Conservation (phyloP, 2,329 filamentous ascomycete genomes). For the Salinomyces thailandicus region DNA sequence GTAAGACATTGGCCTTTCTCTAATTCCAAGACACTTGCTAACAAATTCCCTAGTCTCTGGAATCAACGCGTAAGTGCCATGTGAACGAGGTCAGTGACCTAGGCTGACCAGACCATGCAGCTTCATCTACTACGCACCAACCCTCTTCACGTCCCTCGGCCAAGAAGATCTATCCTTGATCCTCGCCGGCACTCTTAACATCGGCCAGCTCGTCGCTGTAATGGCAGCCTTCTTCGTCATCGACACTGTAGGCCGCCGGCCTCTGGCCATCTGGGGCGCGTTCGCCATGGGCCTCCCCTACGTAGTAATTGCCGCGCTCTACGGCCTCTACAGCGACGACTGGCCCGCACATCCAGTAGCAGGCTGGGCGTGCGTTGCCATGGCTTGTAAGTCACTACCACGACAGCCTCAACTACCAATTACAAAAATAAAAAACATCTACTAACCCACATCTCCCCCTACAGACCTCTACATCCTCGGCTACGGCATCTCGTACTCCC, state of each 20-base stretch:
- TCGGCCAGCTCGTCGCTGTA: not conserved
- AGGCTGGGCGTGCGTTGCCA: constrained; percentile 25
- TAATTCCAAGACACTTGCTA: not conserved
- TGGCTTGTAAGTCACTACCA: constrained; percentile 1
- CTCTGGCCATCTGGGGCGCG: constrained; percentile 30
- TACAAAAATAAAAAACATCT: no score
- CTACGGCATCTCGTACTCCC: constrained; percentile 46
- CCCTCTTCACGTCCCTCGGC: not conserved
- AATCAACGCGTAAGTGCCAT: not conserved
- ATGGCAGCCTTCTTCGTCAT: constrained; percentile 23
- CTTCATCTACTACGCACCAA: not conserved
- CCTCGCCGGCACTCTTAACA: not conserved
- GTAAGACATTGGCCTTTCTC: not conserved
- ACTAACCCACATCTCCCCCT: no score
- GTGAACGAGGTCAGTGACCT: not conserved
- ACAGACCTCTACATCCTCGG: constrained; percentile 9
- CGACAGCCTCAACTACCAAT: no score
- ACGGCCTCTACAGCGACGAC: constrained; percentile 41
- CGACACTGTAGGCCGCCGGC: constrained; percentile 28
- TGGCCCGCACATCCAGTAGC: constrained; percentile 32
- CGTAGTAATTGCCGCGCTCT: constrained; percentile 38
- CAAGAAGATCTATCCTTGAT: not conserved
- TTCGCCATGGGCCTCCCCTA: constrained; percentile 38
- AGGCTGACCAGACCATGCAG: no score
- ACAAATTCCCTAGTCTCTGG: not conserved